Percentiles rank a stretch among this genome's conserved stretches.
phyloP scores from a whole-genome alignment of 1,139 yeast species.

The Yarrowia galli region DNA sequence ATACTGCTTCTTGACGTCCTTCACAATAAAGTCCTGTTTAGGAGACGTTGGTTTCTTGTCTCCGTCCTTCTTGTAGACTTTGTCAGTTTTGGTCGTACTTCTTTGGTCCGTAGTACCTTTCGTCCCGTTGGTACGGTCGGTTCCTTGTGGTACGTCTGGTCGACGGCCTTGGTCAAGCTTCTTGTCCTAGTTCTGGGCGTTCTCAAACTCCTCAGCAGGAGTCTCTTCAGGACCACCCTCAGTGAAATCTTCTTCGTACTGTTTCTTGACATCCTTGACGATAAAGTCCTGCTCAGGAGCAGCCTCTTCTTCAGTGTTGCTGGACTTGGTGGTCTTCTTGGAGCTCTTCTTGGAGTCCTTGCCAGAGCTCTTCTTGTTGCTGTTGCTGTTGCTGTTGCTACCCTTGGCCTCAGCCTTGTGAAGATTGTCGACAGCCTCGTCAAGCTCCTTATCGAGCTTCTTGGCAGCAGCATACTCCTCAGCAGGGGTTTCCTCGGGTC shows the following conservation, averaged over 20 bases:
- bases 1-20: slow-evolving; percentile 27
- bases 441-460: slow-evolving; percentile 6
- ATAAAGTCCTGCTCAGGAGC: slow-evolving; percentile 10
- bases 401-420: not conserved
- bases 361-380: not conserved
- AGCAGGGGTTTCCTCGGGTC: slow-evolving; percentile 12
- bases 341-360: not conserved
- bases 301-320: no score
- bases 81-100: not conserved
- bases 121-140: no score
- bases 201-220: slow-evolving; percentile 14
- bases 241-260: not conserved
- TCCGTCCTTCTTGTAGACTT: not conserved
- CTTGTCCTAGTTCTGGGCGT: not conserved
- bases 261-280: slow-evolving; percentile 12
- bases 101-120: no score
- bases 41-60: not conserved
- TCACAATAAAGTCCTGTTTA: slow-evolving; percentile 21
- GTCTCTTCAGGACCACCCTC: slow-evolving; percentile 5
- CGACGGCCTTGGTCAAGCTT: no score
- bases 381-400: not conserved
- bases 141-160: not conserved
- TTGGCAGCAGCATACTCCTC: slow-evolving; percentile 13
- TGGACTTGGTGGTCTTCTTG: no score
- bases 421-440: not conserved